Conservation (phyloP, 75 land plant species). For the Selaginella tamariscina region DNA sequence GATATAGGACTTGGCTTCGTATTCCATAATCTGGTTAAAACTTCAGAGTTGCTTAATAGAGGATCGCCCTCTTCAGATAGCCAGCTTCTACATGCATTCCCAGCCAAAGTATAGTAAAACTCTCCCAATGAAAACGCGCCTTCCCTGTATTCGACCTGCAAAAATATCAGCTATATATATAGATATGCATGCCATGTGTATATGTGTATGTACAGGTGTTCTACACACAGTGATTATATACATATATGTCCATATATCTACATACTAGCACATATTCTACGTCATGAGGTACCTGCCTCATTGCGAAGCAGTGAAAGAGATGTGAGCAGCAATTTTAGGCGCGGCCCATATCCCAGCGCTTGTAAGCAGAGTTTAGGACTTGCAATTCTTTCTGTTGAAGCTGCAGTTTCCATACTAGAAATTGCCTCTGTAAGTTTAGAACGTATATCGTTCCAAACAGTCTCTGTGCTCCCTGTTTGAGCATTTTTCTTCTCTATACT, state of each 20-base stretch:
- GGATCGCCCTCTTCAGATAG: not conserved
- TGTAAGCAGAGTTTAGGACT: conserved; percentile 32
- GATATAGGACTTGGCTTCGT: not conserved
- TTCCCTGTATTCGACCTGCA: not conserved
- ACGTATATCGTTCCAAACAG: conserved; percentile 8
- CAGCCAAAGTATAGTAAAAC: not conserved
- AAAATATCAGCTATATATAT: not conserved
- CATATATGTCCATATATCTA: no score
- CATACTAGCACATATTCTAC: no score
- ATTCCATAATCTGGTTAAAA: not conserved
- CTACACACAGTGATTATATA: no score
- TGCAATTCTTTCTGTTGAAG: not conserved
- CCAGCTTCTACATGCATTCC: not conserved
- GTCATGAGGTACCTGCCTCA: conserved; percentile 73
- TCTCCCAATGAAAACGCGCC: not conserved
- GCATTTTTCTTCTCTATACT: not conserved
- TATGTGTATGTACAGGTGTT: no score
- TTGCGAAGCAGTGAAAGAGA: conserved; percentile 41
- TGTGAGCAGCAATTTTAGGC: conserved; percentile 43
- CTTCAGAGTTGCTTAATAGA: not conserved
- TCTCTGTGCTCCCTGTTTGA: not conserved
- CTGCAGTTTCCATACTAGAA: not conserved
- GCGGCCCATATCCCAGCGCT: conserved; percentile 52
- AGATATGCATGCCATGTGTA: no score
- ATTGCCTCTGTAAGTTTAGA: conserved; percentile 20